A percentile compares a stretch with the other conserved stretches of the same genome.
These are phyloP conservation scores for Dimargaris xerosporica DNA, from an alignment of 192 early-diverging fungal genomes.

Conservation along the genomic window DNA sequence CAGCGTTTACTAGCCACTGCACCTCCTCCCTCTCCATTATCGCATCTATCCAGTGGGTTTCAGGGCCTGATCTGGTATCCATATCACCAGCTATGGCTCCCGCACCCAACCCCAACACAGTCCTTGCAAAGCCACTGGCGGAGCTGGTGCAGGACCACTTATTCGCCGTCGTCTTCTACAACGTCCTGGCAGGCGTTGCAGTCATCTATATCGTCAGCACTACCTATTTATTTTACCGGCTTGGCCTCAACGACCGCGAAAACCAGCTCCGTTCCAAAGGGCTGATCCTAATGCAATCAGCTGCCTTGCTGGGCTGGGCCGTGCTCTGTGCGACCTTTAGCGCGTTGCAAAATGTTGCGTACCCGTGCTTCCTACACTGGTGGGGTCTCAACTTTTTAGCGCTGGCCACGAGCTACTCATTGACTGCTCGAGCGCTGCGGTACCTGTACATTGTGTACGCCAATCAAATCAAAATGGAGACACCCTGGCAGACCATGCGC, in stretches of 20 bases:
- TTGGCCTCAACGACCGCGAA: slow-evolving; percentile 10
- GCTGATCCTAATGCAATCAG: not conserved
- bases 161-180: not conserved
- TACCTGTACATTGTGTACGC: slow-evolving; percentile 2
- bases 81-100: no score
- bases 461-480: not conserved
- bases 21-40: no score
- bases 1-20: no score
- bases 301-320: not conserved
- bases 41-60: no score
- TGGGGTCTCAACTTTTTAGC: slow-evolving; percentile 6
- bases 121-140: no score
- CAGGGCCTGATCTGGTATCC: no score
- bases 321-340: not conserved
- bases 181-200: not conserved
- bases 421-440: slow-evolving; percentile 6
- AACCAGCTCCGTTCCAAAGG: slow-evolving; percentile 8
- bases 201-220: slow-evolving; percentile 3
- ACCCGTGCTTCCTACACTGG: slow-evolving; percentile 11
- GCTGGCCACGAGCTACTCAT: not conserved
- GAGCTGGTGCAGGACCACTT: no score
- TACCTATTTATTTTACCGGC: slow-evolving; percentile 6
- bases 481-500: not conserved
- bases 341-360: not conserved
- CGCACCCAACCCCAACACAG: no score